Conservation (phyloP, 2,329 filamentous ascomycete species). For the Neofusicoccum parvum region DNA sequence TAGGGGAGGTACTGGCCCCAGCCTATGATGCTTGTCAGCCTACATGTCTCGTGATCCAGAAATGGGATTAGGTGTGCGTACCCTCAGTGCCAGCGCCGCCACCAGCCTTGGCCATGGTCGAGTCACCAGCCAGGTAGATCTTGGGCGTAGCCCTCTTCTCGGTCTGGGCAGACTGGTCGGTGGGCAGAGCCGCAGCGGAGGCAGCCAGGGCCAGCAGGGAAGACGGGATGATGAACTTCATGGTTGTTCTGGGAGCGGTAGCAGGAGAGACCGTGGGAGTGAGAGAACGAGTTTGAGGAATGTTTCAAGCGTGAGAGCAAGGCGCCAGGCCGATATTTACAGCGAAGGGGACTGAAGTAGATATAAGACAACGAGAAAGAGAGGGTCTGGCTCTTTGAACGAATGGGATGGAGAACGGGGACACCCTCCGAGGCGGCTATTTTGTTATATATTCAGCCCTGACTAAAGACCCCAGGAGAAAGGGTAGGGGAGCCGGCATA, state of each 20-base stretch:
- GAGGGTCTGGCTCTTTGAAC: not conserved
- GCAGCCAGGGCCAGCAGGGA: slow-evolving; percentile 12
- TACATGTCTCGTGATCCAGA: not conserved
- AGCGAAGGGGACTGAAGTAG: not conserved
- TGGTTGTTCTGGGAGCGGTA: not conserved
- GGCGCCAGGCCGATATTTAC: slow-evolving; percentile 13
- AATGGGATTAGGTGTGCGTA: not conserved
- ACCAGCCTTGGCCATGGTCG: slow-evolving; percentile 56
- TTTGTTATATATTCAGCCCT: slow-evolving; percentile 9
- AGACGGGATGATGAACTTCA: slow-evolving; percentile 18
- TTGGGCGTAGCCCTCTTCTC: slow-evolving; percentile 31
- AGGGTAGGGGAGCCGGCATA: slow-evolving; percentile 2
- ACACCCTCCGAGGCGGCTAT: not conserved
- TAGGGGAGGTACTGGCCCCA: slow-evolving; percentile 63
- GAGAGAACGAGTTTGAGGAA: not conserved
- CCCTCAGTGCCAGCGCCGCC: slow-evolving; percentile 39
- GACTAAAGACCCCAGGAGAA: not conserved
- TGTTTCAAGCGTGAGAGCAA: not conserved
- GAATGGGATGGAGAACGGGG: not conserved
- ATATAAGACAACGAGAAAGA: not conserved
- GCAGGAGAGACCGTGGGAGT: not conserved
- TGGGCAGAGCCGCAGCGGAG: slow-evolving; percentile 8
- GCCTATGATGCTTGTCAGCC: slow-evolving; percentile 40
- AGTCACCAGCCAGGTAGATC: slow-evolving; percentile 59
- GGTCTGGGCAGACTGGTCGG: not conserved